Base-by-base conservation (phyloP, 176 grass and related monocot species). In the Luzula sylvatica region DNA sequence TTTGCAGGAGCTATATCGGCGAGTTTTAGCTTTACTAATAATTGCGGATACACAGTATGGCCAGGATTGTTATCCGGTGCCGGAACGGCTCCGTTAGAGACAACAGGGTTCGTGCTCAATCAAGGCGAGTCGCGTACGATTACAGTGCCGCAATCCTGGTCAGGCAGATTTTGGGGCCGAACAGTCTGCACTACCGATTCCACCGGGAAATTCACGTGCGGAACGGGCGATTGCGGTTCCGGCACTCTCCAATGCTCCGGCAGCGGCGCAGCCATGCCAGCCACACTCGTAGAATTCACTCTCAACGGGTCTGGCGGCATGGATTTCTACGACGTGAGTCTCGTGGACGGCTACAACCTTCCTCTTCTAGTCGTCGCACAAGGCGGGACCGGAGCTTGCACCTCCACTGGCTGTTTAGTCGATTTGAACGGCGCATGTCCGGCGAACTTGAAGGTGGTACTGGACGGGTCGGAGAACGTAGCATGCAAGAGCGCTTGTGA, bases 301-400 rank as follows among this genome's bases (percentile, higher is more conserved):
- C 56, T 87, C 22, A 8, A 58, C 65, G 77, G 81, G 26, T 53
- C 62, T 3, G 69, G 41, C 12, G 69, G 73, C 14, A 75, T 51
- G 56, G 87, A 94, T 76, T 94, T 83, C 70, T 87, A 94, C 50
- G 87, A 94, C 68, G 82, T 87, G 24, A 94, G 87, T 58, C 82
- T 94, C 7, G 87, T 94, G 3, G 87, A 94, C 61, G 87, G 82
- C 8, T 87, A 64, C 2, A 94, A 94, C 67, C 50, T 94, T 26
- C 75, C 87, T 6, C 30, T 94, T 67, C 46, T 72, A 23, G 68
- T 94, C 28, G 64, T 8, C 19, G 73, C 74, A 42, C 82, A 86
- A 62, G 66, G 71, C 6, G 77, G 66, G 11, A 5, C 17, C 0
- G 72, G 63, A 5, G 46, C 20, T 2, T 94, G 87, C 70, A 73